These are phyloP conservation scores for Trametes cinnabarina DNA, from an alignment of 768 basidiomycete genomes.

Conservation along the genomic window DNA sequence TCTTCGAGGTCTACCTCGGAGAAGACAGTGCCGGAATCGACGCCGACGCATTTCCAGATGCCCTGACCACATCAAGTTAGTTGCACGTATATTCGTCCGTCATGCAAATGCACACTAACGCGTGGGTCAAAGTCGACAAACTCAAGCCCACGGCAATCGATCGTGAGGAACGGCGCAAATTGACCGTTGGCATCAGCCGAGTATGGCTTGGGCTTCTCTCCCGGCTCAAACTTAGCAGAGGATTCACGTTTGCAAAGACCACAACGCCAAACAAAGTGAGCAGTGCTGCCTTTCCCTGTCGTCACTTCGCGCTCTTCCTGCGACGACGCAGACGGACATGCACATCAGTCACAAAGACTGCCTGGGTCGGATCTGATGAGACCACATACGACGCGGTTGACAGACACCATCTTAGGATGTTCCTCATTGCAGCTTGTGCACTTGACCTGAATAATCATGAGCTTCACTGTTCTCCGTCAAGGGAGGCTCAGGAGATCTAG, in stretches of 20 bases:
- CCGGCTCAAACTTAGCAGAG: conserved; percentile 72
- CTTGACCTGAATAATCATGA: too few relatives aligned
- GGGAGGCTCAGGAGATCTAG: too few relatives aligned
- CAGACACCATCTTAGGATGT: conserved; percentile 67
- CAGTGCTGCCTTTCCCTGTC: conserved; percentile 63
- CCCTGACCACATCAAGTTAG: conserved; percentile 48
- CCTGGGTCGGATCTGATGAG: neutral
- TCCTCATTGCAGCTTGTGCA: conserved; percentile 78
- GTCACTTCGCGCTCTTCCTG: conserved; percentile 70
- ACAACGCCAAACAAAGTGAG: conserved; percentile 83
- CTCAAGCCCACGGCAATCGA: conserved; percentile 89
- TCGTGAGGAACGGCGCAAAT: conserved; percentile 60
- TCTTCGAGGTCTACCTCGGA: conserved; percentile 63
- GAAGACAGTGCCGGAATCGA: conserved; percentile 54
- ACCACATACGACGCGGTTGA: conserved; percentile 62
- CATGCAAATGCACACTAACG: conserved; percentile 41
- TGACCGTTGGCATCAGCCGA: conserved; percentile 55
- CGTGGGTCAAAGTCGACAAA: conserved; percentile 73
- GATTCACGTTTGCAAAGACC: conserved; percentile 76
- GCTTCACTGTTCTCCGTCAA: too few relatives aligned
- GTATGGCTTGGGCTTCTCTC: conserved; percentile 53
- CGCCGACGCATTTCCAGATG: conserved; percentile 72
- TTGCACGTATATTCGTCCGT: neutral
- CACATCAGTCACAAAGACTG: too few relatives aligned
- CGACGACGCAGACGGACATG: too few relatives aligned